Evolutionary conservation across 169 alveolate species (phyloP), one percentile per base, ranked within the genome.

Genomic region (Theileria annulata): DNA sequence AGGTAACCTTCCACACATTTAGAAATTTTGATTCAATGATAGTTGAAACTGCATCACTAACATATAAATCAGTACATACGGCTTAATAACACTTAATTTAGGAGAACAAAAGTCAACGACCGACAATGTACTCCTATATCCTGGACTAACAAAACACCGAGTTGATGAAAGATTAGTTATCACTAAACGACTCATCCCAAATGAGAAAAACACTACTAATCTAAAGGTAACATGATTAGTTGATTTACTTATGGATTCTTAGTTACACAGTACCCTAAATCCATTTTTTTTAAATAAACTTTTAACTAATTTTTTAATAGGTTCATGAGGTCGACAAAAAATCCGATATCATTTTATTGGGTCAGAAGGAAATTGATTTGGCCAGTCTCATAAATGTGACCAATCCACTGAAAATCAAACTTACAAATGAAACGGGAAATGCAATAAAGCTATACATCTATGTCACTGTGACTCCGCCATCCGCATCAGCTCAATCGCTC

Each of bases 1-100:
- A 56, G 66, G 66, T 56, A 25, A 56, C 66, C 66, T 56, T 56
- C 66, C 31, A 56, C 31, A 56, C 31, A 56, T 56, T 56, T 56
- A 56, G 66, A 2, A 25, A 19, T 21, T 56, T 56, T 56, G 27
- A 56, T 25, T 19, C 63, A 56, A 19, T 13, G 35, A 5, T 56
- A 10, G 66, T 56, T 21, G 66, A 56, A 10, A 56, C 17, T 21
- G 33, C 35, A 56, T 0, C 31, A 21, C 1, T 56, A 56, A 21
- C 31, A 13, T 21, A 10, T 4, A n/a, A 56, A 56, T 56, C 17
- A 56, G 51, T 17, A 42, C 15, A 42, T 42, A 42, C 13, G 6
- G 51, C 19, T 42, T 42, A 42, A 42, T 42, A 42, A 42, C 47
- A 42, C 15, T 42, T 8, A 42, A 42, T 42, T 42, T 42, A 42